Evolutionary conservation across 371 early-diverging fungal genomes (phyloP).

Genomic region (Coemansia sp.): DNA sequence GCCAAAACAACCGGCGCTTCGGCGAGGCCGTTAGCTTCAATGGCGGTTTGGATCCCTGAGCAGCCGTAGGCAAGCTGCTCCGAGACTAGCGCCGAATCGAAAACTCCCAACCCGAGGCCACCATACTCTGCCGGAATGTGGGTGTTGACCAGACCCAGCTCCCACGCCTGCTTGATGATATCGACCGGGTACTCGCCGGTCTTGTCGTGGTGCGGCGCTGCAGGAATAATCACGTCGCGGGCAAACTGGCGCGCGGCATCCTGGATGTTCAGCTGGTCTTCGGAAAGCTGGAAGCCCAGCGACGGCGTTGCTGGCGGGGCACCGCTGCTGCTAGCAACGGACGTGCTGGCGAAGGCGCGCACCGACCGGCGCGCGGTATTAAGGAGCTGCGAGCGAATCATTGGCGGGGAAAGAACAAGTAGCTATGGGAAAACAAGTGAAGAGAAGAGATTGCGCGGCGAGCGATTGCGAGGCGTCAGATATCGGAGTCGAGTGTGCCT

Average conservation of each 20-base stretch:
- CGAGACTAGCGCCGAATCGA: constrained; percentile 78
- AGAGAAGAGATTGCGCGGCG: background rate
- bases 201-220: constrained; percentile 90
- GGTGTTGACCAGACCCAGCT: constrained; percentile 90
- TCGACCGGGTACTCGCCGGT: constrained; percentile 93
- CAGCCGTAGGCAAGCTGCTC: constrained; percentile 96
- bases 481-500: background rate
- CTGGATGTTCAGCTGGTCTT: constrained; percentile 86
- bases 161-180: constrained; percentile 95
- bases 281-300: constrained; percentile 66
- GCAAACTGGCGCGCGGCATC: constrained; percentile 93
- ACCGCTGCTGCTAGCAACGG: constrained; percentile 7
- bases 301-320: constrained; percentile 7
- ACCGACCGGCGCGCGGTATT: constrained; percentile 24
- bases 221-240: constrained; percentile 87
- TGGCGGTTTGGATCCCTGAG: constrained; percentile 95
- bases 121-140: constrained; percentile 89
- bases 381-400: constrained; percentile 32
- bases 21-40: constrained; percentile 94
- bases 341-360: constrained; percentile 39
- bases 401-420: background rate
- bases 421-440: background rate
- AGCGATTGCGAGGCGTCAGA: background rate
- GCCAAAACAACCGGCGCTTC: constrained; percentile 92
- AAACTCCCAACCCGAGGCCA: constrained; percentile 80